phyloP scores from a whole-genome alignment of 2,329 filamentous ascomycete species.

The Penicillium sp. region DNA sequence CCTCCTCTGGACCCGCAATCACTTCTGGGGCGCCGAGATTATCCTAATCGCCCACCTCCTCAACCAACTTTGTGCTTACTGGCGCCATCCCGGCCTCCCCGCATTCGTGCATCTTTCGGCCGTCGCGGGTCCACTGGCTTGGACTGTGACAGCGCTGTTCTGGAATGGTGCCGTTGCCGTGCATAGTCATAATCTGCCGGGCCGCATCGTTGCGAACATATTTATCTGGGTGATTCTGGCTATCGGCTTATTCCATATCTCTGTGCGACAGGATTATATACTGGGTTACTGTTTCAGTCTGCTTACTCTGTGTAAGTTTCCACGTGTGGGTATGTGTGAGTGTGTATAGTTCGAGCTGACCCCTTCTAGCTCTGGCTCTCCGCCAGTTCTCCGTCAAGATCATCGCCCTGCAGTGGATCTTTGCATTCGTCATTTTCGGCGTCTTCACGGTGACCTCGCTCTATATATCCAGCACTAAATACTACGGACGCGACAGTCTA shows the following conservation, averaged over 20 bases:
- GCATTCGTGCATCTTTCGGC: conserved; percentile 76
- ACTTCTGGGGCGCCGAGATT: conserved; percentile 77
- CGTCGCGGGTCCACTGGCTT: conserved; percentile 78
- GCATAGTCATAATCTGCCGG: conserved; percentile 67
- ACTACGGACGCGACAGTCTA: conserved; percentile 40
- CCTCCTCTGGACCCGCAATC: conserved; percentile 76
- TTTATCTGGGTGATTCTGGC: conserved; percentile 83
- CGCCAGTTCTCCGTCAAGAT: conserved; percentile 74
- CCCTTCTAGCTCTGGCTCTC: conserved; percentile 65
- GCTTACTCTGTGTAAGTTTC: conserved; percentile 69
- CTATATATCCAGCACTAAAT: conserved; percentile 40
- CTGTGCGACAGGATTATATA: conserved; percentile 73
- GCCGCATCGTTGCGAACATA: conserved; percentile 82
- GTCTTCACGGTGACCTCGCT: conserved; percentile 72
- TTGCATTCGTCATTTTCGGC: conserved; percentile 81
- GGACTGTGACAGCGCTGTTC: conserved; percentile 84
- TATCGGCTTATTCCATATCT: conserved; percentile 77
- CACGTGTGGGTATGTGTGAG: too few species aligned
- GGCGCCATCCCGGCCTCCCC: conserved; percentile 73
- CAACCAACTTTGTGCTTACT: conserved; percentile 79
- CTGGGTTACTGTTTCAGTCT: conserved; percentile 80
- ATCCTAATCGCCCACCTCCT: conserved; percentile 79
- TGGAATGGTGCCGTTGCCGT: conserved; percentile 87
- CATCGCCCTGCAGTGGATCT: conserved; percentile 88
- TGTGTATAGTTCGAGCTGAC: neutral